phyloP scores from a whole-genome alignment of 495 filamentous ascomycete species.

The Astrothelium subdiscretum region DNA sequence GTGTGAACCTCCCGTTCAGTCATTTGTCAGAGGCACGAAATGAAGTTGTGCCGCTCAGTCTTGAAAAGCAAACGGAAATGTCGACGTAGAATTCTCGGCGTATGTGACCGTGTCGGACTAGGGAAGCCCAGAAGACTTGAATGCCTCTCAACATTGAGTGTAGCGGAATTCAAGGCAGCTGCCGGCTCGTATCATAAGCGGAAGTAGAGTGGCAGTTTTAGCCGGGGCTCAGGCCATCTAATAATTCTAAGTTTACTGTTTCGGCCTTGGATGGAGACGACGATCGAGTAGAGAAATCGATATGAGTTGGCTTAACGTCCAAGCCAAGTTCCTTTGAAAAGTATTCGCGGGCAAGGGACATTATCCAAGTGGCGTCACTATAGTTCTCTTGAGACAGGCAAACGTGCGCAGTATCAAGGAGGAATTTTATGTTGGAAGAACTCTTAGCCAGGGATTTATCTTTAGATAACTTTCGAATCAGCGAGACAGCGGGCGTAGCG shows the following conservation, averaged over 20 bases:
- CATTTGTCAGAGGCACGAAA: no score
- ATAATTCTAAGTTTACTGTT: constrained; percentile 1
- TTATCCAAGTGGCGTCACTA: constrained; percentile 9
- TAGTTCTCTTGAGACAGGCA: constrained; percentile 12
- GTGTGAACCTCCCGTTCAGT: no score
- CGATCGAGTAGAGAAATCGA: not conserved
- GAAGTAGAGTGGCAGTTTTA: not conserved
- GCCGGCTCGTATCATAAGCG: no score
- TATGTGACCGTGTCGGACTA: no score
- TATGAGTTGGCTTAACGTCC: not conserved
- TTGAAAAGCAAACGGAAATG: no score
- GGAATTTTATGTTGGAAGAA: constrained; percentile 1
- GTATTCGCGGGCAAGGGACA: not conserved
- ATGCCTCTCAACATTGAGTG: no score
- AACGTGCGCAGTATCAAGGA: constrained; percentile 12
- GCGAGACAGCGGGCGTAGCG: constrained; percentile 10
- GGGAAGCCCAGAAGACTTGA: no score
- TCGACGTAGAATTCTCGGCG: no score
- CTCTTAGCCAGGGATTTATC: not conserved
- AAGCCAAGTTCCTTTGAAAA: not conserved
- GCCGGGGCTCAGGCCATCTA: not conserved
- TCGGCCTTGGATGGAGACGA: not conserved
- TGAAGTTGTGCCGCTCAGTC: no score
- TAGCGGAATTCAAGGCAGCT: no score
- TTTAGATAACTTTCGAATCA: constrained; percentile 1